Evolutionary conservation across 2,329 filamentous ascomycete genomes (phyloP), one percentile per base, ranked within the genome.

Genomic region (Aspergillus awamori): DNA sequence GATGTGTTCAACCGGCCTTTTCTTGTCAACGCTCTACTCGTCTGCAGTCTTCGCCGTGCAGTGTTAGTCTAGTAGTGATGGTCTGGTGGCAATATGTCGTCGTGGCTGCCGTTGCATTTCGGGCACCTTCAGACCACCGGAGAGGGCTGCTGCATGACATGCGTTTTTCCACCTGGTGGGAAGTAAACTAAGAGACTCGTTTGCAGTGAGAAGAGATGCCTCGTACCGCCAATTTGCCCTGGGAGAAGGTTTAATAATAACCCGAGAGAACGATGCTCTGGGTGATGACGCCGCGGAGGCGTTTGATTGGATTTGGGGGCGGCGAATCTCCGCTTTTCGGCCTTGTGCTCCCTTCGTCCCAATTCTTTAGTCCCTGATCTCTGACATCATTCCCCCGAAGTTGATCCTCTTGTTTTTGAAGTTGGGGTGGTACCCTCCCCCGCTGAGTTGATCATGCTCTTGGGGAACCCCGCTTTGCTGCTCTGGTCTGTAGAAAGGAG

Each of bases 341-440:
- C 47, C 47, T 33, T 30, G 33, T 51, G 20, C 41, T 22, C 41
- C 47, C 47, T 30, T 51, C 53, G 53, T 57, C 62, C 62, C 62
- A 54, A 56, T 57, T 62, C 56, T 60, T 51, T 30, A 53, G 48
- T 36, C 22, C n/a, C 51, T 47, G n/a, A 39, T 58, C 48, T 51
- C 62, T 64, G 62, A 64, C 59, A 62, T 64, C 62, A 64, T 64
- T n/a, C 33, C 53, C 43, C 49, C 47, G 38, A 43, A 41, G 58
- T n/a, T 57, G 15, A 45, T 45, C 26, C 41, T 41, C 39, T n/a
- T 54, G 48, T 38, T 33, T 33, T 53, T 45, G 41, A 45, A 45
- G 8, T 45, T 45, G 41, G 41, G 41, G 41, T 45, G 41, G 20
- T 24, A 45, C 13, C 22, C 33, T 22, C 22, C 22, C 41, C 41